Evolutionary conservation across 2,329 filamentous ascomycete genomes (phyloP).

Genomic region (Epicoccum nigrum): DNA sequence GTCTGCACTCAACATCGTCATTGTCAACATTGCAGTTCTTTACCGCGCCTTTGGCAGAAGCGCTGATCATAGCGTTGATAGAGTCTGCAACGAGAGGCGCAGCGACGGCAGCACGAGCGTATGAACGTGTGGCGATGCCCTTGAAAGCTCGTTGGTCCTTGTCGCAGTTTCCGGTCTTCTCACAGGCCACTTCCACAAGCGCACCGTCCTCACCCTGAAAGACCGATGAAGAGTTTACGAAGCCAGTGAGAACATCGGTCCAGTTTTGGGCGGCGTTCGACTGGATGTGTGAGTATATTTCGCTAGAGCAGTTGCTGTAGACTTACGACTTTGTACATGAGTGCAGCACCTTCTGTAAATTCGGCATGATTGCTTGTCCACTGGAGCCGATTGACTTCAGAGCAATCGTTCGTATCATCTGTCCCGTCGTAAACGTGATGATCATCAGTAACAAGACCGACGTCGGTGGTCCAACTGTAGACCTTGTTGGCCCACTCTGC

Average conservation of each 20-base stretch:
- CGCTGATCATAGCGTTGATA: constrained; percentile 22
- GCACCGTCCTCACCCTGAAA: constrained; percentile 59
- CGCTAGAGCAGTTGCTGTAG: background rate
- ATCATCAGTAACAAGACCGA: constrained; percentile 55
- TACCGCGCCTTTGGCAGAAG: constrained; percentile 32
- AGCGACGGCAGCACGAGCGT: constrained; percentile 28
- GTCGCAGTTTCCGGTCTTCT: constrained; percentile 62
- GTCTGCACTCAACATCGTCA: constrained; percentile 17
- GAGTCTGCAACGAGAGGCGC: constrained; percentile 27
- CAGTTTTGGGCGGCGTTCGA: constrained; percentile 32
- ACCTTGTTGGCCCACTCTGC: constrained; percentile 67
- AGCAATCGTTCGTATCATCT: constrained; percentile 52
- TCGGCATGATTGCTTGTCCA: constrained; percentile 60
- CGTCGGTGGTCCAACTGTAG: constrained; percentile 59
- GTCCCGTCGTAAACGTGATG: constrained; percentile 61
- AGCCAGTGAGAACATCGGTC: constrained; percentile 27
- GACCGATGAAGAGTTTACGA: constrained; percentile 37
- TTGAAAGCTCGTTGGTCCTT: constrained; percentile 72
- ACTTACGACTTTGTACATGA: constrained; percentile 56
- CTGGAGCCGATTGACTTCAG: constrained; percentile 53
- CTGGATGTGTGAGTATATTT: constrained; percentile 16
- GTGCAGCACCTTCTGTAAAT: constrained; percentile 57
- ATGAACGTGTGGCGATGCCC: constrained; percentile 30
- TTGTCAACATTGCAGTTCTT: constrained; percentile 18
- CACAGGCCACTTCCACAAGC: constrained; percentile 72